These are phyloP conservation scores for Skeletonema costatum DNA, from an alignment of 108 stramenopile species.

Conservation along the genomic window DNA sequence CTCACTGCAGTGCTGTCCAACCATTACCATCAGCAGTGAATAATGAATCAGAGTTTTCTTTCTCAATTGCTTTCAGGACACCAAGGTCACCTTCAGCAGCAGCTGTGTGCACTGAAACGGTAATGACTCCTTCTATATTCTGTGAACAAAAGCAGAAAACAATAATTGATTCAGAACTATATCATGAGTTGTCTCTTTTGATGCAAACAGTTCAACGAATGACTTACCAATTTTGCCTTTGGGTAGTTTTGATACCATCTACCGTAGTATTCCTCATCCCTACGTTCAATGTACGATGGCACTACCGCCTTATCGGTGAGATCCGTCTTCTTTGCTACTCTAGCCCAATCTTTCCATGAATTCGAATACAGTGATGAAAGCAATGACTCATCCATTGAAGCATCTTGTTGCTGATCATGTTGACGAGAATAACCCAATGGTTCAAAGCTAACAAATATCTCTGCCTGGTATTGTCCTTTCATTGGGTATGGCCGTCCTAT, in stretches of 20 bases:
- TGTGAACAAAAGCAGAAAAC: not conserved
- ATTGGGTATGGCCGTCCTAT: constrained; percentile 90
- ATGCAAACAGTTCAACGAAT: not conserved
- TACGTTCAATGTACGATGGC: not conserved
- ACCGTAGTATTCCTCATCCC: not conserved
- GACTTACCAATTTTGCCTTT: not conserved
- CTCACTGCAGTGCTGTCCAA: constrained; percentile 50
- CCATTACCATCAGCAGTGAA: constrained; percentile 44
- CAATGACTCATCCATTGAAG: not conserved
- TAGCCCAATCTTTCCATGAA: not conserved
- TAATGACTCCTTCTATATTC: not conserved
- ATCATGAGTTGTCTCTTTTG: not conserved
- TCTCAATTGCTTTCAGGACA: constrained; percentile 3
- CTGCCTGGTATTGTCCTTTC: constrained; percentile 77
- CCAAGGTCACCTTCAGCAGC: constrained; percentile 32
- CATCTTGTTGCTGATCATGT: not conserved
- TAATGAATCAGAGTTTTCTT: constrained; percentile 15
- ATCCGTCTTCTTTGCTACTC: not conserved
- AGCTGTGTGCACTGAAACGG: constrained; percentile 14
- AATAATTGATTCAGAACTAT: not conserved
- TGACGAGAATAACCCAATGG: constrained; percentile 15
- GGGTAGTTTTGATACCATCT: not conserved
- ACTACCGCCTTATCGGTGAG: not conserved
- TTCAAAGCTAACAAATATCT: constrained; percentile 86
- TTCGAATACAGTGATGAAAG: not conserved